Conservation (phyloP, 2,329 filamentous ascomycete genomes). For the Verruconis gallopava region DNA sequence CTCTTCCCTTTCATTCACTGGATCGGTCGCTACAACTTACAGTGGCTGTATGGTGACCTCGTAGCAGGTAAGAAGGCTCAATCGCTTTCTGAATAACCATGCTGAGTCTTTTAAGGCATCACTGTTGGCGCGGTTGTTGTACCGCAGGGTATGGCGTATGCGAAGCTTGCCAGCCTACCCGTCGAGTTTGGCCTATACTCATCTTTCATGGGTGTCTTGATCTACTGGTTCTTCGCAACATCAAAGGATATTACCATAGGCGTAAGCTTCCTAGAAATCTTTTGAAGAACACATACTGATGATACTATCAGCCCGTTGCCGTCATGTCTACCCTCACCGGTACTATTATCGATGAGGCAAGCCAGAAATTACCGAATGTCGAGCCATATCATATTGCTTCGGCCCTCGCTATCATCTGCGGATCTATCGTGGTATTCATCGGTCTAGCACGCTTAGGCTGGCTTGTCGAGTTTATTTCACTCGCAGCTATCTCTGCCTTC, state of each 20-base stretch:
- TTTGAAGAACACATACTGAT: slow-evolving; percentile 5
- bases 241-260: slow-evolving; percentile 97
- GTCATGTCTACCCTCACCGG: slow-evolving; percentile 87
- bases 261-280: slow-evolving; percentile 36
- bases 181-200: slow-evolving; percentile 81
- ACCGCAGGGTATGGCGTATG: slow-evolving; percentile 92
- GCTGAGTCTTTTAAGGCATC: slow-evolving; percentile 38
- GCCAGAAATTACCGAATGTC: slow-evolving; percentile 43
- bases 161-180: slow-evolving; percentile 61
- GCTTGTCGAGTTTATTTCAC: slow-evolving; percentile 85
- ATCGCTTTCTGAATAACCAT: background rate
- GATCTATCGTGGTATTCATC: slow-evolving; percentile 63
- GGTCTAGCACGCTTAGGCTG: slow-evolving; percentile 73
- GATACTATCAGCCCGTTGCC: slow-evolving; percentile 57
- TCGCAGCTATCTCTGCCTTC: slow-evolving; percentile 83
- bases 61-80: slow-evolving; percentile 68
- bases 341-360: slow-evolving; percentile 56
- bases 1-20: slow-evolving; percentile 85
- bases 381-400: slow-evolving; percentile 59
- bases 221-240: slow-evolving; percentile 96
- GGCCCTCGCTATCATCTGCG: slow-evolving; percentile 63
- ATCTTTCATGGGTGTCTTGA: slow-evolving; percentile 83
- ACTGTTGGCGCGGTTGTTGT: slow-evolving; percentile 70
- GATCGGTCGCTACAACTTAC: slow-evolving; percentile 76
- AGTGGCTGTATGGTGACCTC: slow-evolving; percentile 82